phyloP scores from a whole-genome alignment of 352 stramenopile species.

The Phytophthora brassicae region DNA sequence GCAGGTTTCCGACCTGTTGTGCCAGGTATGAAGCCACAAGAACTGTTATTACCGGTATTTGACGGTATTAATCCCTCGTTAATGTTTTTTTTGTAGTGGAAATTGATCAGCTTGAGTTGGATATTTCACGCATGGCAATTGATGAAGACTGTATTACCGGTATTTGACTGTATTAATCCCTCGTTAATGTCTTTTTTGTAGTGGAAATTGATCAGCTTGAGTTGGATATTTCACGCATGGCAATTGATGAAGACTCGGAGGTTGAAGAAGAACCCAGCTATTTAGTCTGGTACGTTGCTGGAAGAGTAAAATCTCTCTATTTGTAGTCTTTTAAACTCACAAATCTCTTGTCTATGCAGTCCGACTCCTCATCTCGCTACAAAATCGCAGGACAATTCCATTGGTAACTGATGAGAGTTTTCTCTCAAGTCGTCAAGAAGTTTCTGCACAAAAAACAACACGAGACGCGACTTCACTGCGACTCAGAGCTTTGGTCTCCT shows the following conservation, averaged over 20 bases:
- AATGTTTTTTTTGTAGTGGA: slow-evolving; percentile 25
- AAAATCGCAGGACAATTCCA: slow-evolving; percentile 19
- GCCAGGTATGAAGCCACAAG: slow-evolving; percentile 40
- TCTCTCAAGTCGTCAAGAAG: slow-evolving; percentile 6
- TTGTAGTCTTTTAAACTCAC: too few relatives aligned
- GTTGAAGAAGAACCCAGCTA: slow-evolving; percentile 36
- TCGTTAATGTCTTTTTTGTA: slow-evolving; percentile 9
- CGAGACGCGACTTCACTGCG: slow-evolving; percentile 4
- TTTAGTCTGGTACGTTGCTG: slow-evolving; percentile 35
- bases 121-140: slow-evolving; percentile 36
- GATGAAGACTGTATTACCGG: slow-evolving; percentile 24
- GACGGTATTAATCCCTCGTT: too few relatives aligned
- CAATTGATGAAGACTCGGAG: slow-evolving; percentile 35
- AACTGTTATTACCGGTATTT: neutral
- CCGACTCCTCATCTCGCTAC: slow-evolving; percentile 37
- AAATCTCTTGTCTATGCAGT: slow-evolving; percentile 9
- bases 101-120: slow-evolving; percentile 34
- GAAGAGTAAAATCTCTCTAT: too few relatives aligned
- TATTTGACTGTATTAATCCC: too few relatives aligned
- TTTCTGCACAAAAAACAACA: slow-evolving; percentile 27
- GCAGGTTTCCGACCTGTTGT: slow-evolving; percentile 72
- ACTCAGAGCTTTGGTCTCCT: slow-evolving; percentile 13
- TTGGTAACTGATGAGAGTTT: slow-evolving; percentile 22
- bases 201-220: slow-evolving; percentile 40
- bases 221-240: slow-evolving; percentile 32